Base-by-base conservation (phyloP, 2,329 filamentous ascomycete genomes). In the Fusarium vanettenii region DNA sequence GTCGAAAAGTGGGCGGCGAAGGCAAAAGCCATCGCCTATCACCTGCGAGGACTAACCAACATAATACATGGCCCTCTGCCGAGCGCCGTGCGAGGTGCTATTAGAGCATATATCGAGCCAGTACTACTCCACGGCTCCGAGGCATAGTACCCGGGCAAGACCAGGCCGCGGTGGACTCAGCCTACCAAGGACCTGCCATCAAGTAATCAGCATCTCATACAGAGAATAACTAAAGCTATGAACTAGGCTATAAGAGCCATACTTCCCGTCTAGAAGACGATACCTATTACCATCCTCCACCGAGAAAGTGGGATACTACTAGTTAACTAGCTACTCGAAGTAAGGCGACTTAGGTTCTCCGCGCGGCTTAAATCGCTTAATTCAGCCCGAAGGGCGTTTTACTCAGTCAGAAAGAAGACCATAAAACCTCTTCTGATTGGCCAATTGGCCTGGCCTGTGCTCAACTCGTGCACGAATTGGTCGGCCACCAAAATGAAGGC, bases 301-400 rank as follows among this genome's bases (percentile, higher is more conserved):
- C 57, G 70, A 29, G 62, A 67, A 48, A 66, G 62, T 14, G 66
- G 66, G 18, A 55, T 55, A 31, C 27, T 27, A 13, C 69, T 41
- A 9, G 52, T 69, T 16, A 18, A 6, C 10, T 22, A 67, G 45
- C 33, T 69, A 6, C 71, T 76, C 13, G 67, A 76, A 25, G 56
- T 50, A 50, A 13, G 60, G 9, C 61, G 66, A 31, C 20, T 65
- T 7, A 27, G 65, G 11, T 69, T 72, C 65, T 70, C 71, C 13
- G 60, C 29, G 69, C 39, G 39, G 4, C 39, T 43, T 3, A 43
- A 43, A 3, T 43, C 39, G 39, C 39, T 43, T 14, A 4, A 78
- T 55, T n/a, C n/a, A n/a, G n/a, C n/a, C n/a, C n/a, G n/a, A n/a
- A n/a, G n/a, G n/a, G n/a, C n/a, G n/a, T n/a, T n/a, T n/a, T n/a